Evolutionary conservation across 1,284 basidiomycete species (phyloP), one percentile per base, ranked within the genome.

Genomic region (Coniferiporia weirii): DNA sequence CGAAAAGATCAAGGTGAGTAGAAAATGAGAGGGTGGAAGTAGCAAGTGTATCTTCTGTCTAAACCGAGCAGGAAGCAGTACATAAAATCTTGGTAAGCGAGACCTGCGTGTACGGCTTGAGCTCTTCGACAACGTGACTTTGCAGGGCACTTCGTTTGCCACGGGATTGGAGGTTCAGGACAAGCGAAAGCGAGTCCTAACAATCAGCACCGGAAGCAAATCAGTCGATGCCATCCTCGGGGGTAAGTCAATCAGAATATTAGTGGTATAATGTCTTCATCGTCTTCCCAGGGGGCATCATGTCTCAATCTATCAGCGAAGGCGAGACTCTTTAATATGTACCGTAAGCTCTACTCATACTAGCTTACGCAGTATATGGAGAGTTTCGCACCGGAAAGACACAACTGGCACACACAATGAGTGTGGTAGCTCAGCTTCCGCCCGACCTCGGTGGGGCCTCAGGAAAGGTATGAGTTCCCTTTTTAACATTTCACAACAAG

Each of bases 271-370:
- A 17, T n/a, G n/a, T 19, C 50, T 27, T 49, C 17, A 45, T 55
- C 52, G 36, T 40, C 6, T 36, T 44, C 63, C 36, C 61, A 91
- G 91, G 91, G 4, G 93, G 93, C 0, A 74, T 95, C 57, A 84
- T 86, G 76, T 95, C 93, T 4, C 93, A 96, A 70, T 93, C 91
- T 15, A 93, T 96, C 64, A 89, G 91, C 12, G 94, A 95, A 87
- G 87, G 92, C 86, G 52, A 36, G 19, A 40, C 49, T 15, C 22
- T 20, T 58, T 20, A 19, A 4, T 35, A 8, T 10, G 1, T 22
- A 17, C 8, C 34, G 52, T 3, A 15, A 54, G 38, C 35, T 50
- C n/a, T 22, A 7, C 38, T 27, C 1, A 27, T 6, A 20, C 40
- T 19, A 45, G 12, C 17, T 19, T 34, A 32, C 40, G 20, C 51